Evolutionary conservation across 768 basidiomycete genomes (phyloP).

Genomic region (Cyathus striatus): DNA sequence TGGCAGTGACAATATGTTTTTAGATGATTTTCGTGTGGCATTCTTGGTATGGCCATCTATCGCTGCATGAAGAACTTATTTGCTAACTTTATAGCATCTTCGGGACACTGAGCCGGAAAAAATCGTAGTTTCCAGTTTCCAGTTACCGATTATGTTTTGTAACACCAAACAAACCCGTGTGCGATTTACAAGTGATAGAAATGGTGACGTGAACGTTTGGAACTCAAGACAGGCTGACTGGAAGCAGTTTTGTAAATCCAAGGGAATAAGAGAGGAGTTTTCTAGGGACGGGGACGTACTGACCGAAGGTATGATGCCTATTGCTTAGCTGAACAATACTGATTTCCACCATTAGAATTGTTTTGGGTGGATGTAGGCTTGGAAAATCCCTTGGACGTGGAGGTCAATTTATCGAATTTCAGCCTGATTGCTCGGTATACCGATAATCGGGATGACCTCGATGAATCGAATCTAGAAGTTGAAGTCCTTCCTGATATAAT

Average conservation of each 20-base stretch:
- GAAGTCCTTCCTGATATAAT: slow-evolving; percentile 58
- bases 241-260: slow-evolving; percentile 51
- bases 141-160: slow-evolving; percentile 67
- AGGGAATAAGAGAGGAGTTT: slow-evolving; percentile 50
- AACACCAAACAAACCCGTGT: slow-evolving; percentile 46
- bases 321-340: slow-evolving; percentile 1
- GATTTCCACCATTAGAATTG: slow-evolving; percentile 38
- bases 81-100: slow-evolving; percentile 52
- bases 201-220: slow-evolving; percentile 51
- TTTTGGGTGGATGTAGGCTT: slow-evolving; percentile 76
- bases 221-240: slow-evolving; percentile 60
- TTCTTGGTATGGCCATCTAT: slow-evolving; percentile 55
- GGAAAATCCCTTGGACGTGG: slow-evolving; percentile 69
- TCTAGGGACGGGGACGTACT: slow-evolving; percentile 52
- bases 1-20: slow-evolving; percentile 57
- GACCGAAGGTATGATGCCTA: slow-evolving; percentile 47
- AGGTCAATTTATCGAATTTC: slow-evolving; percentile 62
- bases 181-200: slow-evolving; percentile 47
- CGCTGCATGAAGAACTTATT: background rate
- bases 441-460: slow-evolving; percentile 19
- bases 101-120: slow-evolving; percentile 49
- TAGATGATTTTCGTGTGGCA: slow-evolving; percentile 89
- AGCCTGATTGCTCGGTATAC: slow-evolving; percentile 48
- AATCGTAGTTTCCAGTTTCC: slow-evolving; percentile 37
- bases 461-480: slow-evolving; percentile 42